Base-by-base conservation (phyloP, 129 eudicot genomes). In the Pittosporum tobira region DNA sequence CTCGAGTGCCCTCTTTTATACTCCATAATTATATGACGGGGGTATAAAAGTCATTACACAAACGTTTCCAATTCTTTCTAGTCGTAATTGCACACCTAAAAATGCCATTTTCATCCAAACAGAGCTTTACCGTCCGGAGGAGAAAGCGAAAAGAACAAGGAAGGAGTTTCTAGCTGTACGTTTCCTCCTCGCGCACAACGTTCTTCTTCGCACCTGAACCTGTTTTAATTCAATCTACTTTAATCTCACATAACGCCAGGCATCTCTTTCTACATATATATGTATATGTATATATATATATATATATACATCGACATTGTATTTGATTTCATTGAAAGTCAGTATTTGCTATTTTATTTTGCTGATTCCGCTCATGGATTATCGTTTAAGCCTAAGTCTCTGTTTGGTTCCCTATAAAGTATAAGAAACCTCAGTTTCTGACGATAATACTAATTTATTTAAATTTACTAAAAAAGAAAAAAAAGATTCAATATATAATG, bases 51-150 rank as follows among this genome's bases (percentile, higher is more conserved):
- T n/a, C n/a, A n/a, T n/a, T n/a, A n/a, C n/a, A n/a, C n/a, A n/a
- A n/a, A n/a, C n/a, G n/a, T n/a, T n/a, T n/a, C n/a, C n/a, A n/a
- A n/a, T n/a, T n/a, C n/a, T n/a, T n/a, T n/a, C n/a, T n/a, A n/a
- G n/a, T n/a, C n/a, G n/a, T n/a, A n/a, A n/a, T n/a, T n/a, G n/a
- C n/a, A n/a, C n/a, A n/a, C n/a, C n/a, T n/a, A n/a, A n/a, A 53
- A 53, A 53, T 42, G 42, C 59, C 59, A 53, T 53, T 53, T 16
- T 18, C 18, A 28, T 18, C 43, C 59, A 53, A 53, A 53, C 59
- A 29, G 22, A 53, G 59, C 59, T 28, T 53, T 53, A 14, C 2
- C 16, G 3, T 14, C n/a, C n/a, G 36, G 59, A 15, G 59, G 21
- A 53, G 40, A n/a, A 34, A 34, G 2, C 13, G 40, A 34, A 0